Conservation (phyloP, 495 filamentous ascomycete genomes). For the Barbatosphaeria neglecta region DNA sequence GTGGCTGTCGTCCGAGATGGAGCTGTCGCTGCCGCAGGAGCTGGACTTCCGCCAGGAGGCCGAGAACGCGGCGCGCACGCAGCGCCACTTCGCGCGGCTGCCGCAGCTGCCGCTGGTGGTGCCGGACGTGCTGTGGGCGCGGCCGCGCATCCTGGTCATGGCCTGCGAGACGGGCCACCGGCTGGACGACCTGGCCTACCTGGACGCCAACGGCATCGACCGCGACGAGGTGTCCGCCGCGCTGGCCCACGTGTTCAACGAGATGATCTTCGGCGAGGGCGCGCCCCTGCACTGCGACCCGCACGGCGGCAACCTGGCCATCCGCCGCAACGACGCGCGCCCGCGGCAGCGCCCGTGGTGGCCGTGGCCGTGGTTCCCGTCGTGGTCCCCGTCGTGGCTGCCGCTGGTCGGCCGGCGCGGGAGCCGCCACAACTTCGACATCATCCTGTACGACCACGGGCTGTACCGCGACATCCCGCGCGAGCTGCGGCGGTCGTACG, state of each 20-base stretch:
- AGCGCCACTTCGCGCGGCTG: conserved; percentile 62
- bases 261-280: conserved; percentile 93
- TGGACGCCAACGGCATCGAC: conserved; percentile 78
- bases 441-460: conserved; percentile 97
- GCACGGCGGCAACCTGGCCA: conserved; percentile 93
- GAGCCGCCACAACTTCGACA: conserved; percentile 71
- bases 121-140: conserved; percentile 82
- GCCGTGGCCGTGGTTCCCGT: no score
- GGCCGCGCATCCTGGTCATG: conserved; percentile 88
- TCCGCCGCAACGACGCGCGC: conserved; percentile 56
- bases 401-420: background rate
- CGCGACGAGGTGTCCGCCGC: conserved; percentile 94
- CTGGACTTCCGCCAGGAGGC: conserved; percentile 84
- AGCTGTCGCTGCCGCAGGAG: conserved; percentile 78
- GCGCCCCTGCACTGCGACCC: conserved; percentile 95
- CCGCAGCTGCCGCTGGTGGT: conserved; percentile 70
- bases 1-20: conserved; percentile 92
- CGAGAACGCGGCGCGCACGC: conserved; percentile 66
- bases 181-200: conserved; percentile 76
- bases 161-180: conserved; percentile 80
- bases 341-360: conserved; percentile 12
- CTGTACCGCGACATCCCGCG: conserved; percentile 87
- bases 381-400: conserved; percentile 1
- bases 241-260: conserved; percentile 89
- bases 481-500: conserved; percentile 71